A percentile compares a stretch with the other conserved stretches of the same genome.
Conservation (phyloP, 169 alveolate genomes). For the Cryptosporidium bovis region DNA sequence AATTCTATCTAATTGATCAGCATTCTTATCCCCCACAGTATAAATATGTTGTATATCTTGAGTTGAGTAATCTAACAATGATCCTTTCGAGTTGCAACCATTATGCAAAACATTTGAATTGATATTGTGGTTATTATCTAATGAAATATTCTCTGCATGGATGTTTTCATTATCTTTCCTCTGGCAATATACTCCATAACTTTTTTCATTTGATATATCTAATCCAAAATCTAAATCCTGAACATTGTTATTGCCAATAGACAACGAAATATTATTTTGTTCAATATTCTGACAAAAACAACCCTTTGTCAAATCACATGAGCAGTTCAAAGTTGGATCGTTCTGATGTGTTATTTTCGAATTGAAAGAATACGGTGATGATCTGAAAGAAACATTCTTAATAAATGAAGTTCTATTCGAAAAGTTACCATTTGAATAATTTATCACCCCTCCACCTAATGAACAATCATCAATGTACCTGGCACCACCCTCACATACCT, state of each 20-base stretch:
- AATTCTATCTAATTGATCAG: not conserved
- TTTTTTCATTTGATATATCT: not conserved
- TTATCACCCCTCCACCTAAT: not conserved
- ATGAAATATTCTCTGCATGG: conserved; percentile 7
- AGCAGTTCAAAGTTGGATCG: conserved; percentile 21
- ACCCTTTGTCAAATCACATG: conserved; percentile 13
- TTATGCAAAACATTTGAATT: conserved; percentile 5
- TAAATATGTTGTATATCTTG: conserved; percentile 7
- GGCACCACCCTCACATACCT: not conserved
- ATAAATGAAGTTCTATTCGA: not conserved
- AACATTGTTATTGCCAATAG: not conserved
- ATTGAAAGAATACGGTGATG: conserved; percentile 39
- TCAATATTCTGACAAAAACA: conserved; percentile 32
- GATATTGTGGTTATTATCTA: not conserved
- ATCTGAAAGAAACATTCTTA: conserved; percentile 18
- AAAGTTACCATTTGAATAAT: conserved; percentile 4
- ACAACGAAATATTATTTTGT: not conserved
- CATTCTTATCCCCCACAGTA: not conserved
- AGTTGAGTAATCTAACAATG: conserved; percentile 5
- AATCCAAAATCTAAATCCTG: not conserved
- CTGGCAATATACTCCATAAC: not conserved
- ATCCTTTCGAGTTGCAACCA: conserved; percentile 3
- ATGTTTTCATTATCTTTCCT: not conserved
- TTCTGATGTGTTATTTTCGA: not conserved
- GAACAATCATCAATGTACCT: conserved; percentile 1